Percentiles rank a stretch among this genome's conserved stretches.
phyloP scores from a whole-genome alignment of 441 rosid species.

The Euphorbia neoarborescens region DNA sequence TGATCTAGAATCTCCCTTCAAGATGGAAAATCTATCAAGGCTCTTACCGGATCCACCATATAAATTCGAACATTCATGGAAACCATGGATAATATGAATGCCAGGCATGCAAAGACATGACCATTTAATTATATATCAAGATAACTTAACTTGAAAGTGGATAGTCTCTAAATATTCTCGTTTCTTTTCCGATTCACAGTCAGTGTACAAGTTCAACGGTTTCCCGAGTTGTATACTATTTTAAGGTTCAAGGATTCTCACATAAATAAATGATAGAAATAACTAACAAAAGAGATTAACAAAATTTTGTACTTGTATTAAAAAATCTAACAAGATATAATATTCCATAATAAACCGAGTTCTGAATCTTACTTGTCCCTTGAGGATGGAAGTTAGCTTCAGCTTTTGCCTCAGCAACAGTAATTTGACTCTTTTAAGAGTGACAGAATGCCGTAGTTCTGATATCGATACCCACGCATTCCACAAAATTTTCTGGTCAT shows the following conservation, averaged over 20 bases:
- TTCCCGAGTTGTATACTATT: neutral
- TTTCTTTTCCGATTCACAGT: neutral
- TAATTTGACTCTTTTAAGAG: conserved; percentile 52
- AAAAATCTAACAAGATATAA: neutral
- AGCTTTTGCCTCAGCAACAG: conserved; percentile 59
- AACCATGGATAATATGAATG: neutral
- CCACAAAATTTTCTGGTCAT: conserved; percentile 54
- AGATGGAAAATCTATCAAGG: too few relatives aligned
- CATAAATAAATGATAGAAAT: conserved; percentile 10
- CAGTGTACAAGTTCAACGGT: neutral
- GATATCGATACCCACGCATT: conserved; percentile 58
- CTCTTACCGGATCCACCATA: neutral
- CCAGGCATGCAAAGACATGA: neutral
- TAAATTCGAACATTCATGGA: neutral
- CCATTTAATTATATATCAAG: neutral
- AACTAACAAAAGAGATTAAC: conserved; percentile 4
- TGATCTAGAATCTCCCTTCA: neutral
- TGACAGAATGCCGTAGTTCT: conserved; percentile 66
- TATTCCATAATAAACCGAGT: conserved; percentile 9
- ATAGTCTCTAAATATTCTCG: conserved; percentile 4
- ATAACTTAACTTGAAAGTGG: neutral
- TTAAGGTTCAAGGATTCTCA: neutral
- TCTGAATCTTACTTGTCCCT: conserved; percentile 53
- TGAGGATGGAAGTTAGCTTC: conserved; percentile 59
- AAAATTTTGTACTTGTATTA: conserved; percentile 1